Evolutionary conservation across 352 stramenopile species (phyloP), one percentile per base, ranked within the genome.

Genomic region (Phytophthora aleatoria): DNA sequence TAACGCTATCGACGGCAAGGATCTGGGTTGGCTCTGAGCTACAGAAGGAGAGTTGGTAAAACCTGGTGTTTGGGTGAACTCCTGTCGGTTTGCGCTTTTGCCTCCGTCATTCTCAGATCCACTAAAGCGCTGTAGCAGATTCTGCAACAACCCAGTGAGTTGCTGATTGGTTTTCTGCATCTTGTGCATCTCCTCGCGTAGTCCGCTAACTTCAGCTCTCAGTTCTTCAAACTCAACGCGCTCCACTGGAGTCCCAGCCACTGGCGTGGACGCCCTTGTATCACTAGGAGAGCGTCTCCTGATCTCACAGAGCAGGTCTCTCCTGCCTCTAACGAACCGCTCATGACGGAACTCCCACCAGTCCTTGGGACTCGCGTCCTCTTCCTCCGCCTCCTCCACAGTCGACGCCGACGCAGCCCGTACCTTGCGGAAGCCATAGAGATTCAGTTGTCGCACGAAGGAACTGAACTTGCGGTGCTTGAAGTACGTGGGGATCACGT

Each of bases 401-500:
- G 50, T 27, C 20, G 35, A 31, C 26, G 33, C 20, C 2, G 52
- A 50, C 26, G 47, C 49, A 3, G 61, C 56, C 24, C 85, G 83
- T 38, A 94, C 77, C 55, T 96, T 96, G 26, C 88, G 80, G 69
- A 97, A 97, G 20, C 90, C 90, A 64, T 97, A 97, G 48, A 97
- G 86, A 71, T 97, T 97, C 26, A 97, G 75, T 71, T 97, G 91
- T n/a, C 91, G 82, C 57, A 97, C 90, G 64, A 97, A 97, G 35
- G 85, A 96, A 44, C 83, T 92, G 58, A 97, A 97, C 63, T 97
- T 97, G 65, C 83, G 86, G 81, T 97, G 91, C 74, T 97, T 97
- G 71, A 97, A 97, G 80, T 96, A 97, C 27, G 81, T 71, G 3
- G 91, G 91, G 66, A 97, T 93, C 16, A 97, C 84, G 61, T 86